phyloP scores from a whole-genome alignment of 192 early-diverging fungal species.

The Cladochytrium replicatum region DNA sequence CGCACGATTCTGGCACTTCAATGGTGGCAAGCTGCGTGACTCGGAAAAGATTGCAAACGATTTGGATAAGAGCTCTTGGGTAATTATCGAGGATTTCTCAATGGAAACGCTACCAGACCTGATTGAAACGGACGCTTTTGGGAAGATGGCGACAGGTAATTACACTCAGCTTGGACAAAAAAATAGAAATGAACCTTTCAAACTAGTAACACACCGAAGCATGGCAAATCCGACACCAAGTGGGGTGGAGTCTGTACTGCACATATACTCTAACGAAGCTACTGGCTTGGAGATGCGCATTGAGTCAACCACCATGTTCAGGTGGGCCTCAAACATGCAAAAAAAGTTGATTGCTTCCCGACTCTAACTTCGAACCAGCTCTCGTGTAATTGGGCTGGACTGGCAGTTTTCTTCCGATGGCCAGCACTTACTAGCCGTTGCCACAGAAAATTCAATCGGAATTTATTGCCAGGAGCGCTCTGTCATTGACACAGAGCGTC shows the following conservation, averaged over 20 bases:
- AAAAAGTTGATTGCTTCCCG: neutral
- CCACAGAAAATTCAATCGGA: slow-evolving; percentile 34
- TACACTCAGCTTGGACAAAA: no score
- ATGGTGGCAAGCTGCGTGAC: neutral
- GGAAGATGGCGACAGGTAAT: slow-evolving; percentile 32
- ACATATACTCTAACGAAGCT: slow-evolving; percentile 33
- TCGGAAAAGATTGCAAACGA: neutral
- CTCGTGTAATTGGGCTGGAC: slow-evolving; percentile 44
- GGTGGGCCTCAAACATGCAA: slow-evolving; percentile 19
- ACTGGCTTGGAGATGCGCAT: slow-evolving; percentile 27
- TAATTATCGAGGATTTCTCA: slow-evolving; percentile 12
- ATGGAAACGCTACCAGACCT: neutral
- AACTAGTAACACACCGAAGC: neutral
- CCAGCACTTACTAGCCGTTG: slow-evolving; percentile 59
- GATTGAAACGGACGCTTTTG: slow-evolving; percentile 27
- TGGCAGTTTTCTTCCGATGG: slow-evolving; percentile 72
- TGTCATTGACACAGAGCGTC: slow-evolving; percentile 14
- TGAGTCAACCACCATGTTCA: slow-evolving; percentile 31
- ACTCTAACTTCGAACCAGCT: slow-evolving; percentile 19
- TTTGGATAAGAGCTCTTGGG: slow-evolving; percentile 3
- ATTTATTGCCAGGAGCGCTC: slow-evolving; percentile 55
- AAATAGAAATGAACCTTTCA: no score
- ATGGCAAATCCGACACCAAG: no score
- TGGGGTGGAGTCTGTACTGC: slow-evolving; percentile 15
- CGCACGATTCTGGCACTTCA: slow-evolving; percentile 17